These are phyloP conservation scores for Tubosaeta sp. DNA, from an alignment of 768 basidiomycete species.

Conservation along the genomic window DNA sequence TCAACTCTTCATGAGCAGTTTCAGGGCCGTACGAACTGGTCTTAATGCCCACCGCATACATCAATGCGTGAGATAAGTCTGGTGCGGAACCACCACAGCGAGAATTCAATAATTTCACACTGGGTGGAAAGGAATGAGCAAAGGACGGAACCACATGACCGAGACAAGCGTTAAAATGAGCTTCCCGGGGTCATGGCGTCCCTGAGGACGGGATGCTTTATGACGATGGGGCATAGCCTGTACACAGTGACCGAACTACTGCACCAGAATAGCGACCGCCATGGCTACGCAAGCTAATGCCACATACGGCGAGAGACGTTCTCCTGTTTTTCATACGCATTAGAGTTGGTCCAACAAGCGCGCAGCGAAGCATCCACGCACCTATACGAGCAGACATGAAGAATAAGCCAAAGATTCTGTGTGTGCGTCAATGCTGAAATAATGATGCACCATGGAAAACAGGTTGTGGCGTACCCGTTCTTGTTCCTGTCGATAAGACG, in stretches of 20 bases:
- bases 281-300: constrained; percentile 89
- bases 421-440: neutral
- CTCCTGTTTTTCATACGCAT: constrained; percentile 49
- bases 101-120: too few relatives aligned
- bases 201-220: neutral
- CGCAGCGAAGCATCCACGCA: constrained; percentile 29
- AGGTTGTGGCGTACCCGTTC: constrained; percentile 61
- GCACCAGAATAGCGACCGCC: constrained; percentile 69
- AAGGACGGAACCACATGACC: too few relatives aligned
- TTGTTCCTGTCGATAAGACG: constrained; percentile 90
- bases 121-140: too few relatives aligned
- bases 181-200: too few relatives aligned
- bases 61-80: too few relatives aligned
- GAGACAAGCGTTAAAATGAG: too few relatives aligned
- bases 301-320: constrained; percentile 94
- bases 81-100: too few relatives aligned
- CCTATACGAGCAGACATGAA: constrained; percentile 97
- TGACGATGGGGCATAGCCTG: neutral
- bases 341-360: neutral
- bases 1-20: neutral
- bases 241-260: constrained; percentile 25
- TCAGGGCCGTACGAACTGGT: neutral
- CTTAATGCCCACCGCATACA: neutral
- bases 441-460: neutral
- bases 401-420: constrained; percentile 85